Base-by-base conservation (phyloP, 1,284 basidiomycete genomes). In the Fistulina hepatica region DNA sequence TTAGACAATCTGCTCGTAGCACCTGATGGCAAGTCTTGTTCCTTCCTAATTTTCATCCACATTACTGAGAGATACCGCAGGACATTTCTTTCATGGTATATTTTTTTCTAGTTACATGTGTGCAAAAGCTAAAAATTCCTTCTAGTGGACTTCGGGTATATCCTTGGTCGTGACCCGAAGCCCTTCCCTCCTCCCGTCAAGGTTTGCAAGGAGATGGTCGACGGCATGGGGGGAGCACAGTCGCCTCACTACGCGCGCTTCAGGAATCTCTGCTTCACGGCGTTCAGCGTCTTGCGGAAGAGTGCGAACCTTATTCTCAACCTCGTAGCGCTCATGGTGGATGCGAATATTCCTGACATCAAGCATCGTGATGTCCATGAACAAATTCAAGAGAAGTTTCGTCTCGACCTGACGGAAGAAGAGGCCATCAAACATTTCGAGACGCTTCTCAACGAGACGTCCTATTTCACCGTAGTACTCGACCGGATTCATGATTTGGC, bases 161-260 rank as follows among this genome's bases (percentile, higher is more conserved):
- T 98, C 51, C 73, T 99, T 6, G 94, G 94, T 3, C 81, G 93
- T 6, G 95, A 98, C 54, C 95, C 95, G 0, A 98, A 99, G 57
- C 92, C 93, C 0, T 97, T 95, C 55, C 92, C 95, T 4, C 95
- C 95, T 2, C 88, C 92, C 1, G 92, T 98, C 50, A 99, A 99
- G 59, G 86, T 99, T 20, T 95, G 92, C 62, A 94, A 95, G 51
- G 95, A 98, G 56, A 99, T 98, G 95, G 91, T 98, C 1, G 95
- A 99, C 53, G 93, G 86, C 6, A 97, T 99, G 93, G 95, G 95
- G 12, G 94, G 95, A 24, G 75, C 85, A n/a, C 72, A 83, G 53
- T 92, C 92, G 3, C 69, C 81, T 12, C 91, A 95, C 55, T 95
- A 98, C 57, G 74, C 78, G 19, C 81, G 92, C 24, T 99, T 99